Evolutionary conservation across 2,329 filamentous ascomycete genomes (phyloP), one percentile per base, ranked within the genome.

Genomic region (Magnaporthiopsis poae): DNA sequence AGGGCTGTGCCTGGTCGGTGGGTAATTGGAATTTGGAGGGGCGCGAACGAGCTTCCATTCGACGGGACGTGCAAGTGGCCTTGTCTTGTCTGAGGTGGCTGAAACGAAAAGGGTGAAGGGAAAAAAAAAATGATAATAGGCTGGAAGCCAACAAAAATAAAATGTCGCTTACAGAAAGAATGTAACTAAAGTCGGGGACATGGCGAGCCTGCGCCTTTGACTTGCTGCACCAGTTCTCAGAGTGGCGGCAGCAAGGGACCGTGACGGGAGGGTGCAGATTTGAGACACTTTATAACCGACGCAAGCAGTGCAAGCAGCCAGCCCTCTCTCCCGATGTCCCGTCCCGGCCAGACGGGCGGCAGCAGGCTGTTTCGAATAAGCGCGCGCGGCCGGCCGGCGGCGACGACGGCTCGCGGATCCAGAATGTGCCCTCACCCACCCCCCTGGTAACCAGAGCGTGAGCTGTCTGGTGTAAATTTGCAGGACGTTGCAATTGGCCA

Each of bases 401-500:
- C 46, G 46, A 52, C 8, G 46, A 52, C 46, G 46, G 46, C 46
- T n/a, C 18, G 18, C 46, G 46, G 4, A n/a, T 52, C 46, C 2
- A 25, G n/a, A 56, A 25, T 56, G 46, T 56, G 21, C n/a, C 46
- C 33, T 35, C 27, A 27, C 27, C 3, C 5, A 2, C 0, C 31
- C 31, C 46, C 46, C n/a, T 56, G 46, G 21, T 21, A 56, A 56
- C 46, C 46, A 56, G 46, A 21, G 46, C 21, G 13, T 9, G 46
- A 9, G 46, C 21, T n/a, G 46, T 25, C 46, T 56, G 46, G 46
- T 56, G 18, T 25, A 56, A 56, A 56, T 56, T 73, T 73, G 71
- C 71, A 71, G 70, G 71, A 69, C 46, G 65, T 59, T 61, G 64
- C 56, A 66, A 59, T 67, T 62, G 69, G 67, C 74, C 74, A 76